phyloP scores from a whole-genome alignment of 2,329 filamentous ascomycete genomes.

The Phialophora verrucosa region DNA sequence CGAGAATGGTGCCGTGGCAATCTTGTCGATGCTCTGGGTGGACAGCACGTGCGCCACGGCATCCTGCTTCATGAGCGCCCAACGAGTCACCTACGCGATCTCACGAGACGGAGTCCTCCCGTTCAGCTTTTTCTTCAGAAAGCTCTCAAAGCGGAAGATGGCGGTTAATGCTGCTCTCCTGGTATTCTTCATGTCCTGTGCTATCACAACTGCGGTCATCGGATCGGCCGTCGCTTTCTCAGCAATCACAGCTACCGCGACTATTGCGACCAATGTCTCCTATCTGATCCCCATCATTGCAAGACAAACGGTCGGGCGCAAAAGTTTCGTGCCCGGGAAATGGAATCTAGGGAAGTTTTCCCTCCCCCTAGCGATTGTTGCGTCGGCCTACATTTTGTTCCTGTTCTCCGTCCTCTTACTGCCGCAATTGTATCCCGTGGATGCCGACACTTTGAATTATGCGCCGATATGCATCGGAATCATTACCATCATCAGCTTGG shows the following conservation, averaged over 20 bases:
- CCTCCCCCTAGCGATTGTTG: constrained; percentile 41
- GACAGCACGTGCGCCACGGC: constrained; percentile 49
- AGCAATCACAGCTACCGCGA: constrained; percentile 49
- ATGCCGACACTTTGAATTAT: constrained; percentile 48
- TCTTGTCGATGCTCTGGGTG: constrained; percentile 48
- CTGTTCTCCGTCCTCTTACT: constrained; percentile 47
- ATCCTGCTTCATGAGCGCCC: constrained; percentile 48
- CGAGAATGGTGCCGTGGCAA: constrained; percentile 44
- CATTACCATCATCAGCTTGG: constrained; percentile 45
- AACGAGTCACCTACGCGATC: constrained; percentile 51
- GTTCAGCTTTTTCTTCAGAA: constrained; percentile 45
- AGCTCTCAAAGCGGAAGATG: constrained; percentile 44
- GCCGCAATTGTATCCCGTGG: constrained; percentile 49
- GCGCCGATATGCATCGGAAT: constrained; percentile 49
- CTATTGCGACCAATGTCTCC: constrained; percentile 48
- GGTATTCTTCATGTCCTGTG: constrained; percentile 43
- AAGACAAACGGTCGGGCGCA: constrained; percentile 47
- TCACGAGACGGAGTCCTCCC: constrained; percentile 50
- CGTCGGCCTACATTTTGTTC: constrained; percentile 46
- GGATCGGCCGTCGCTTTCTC: constrained; percentile 47
- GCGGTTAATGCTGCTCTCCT: constrained; percentile 47
- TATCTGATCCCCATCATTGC: constrained; percentile 50
- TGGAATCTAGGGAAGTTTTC: constrained; percentile 46
- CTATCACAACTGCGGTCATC: constrained; percentile 47
- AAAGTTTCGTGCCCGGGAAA: constrained; percentile 44